Evolutionary conservation across 140 eudicot genomes (phyloP).

Genomic region (Oenanthe javanica): DNA sequence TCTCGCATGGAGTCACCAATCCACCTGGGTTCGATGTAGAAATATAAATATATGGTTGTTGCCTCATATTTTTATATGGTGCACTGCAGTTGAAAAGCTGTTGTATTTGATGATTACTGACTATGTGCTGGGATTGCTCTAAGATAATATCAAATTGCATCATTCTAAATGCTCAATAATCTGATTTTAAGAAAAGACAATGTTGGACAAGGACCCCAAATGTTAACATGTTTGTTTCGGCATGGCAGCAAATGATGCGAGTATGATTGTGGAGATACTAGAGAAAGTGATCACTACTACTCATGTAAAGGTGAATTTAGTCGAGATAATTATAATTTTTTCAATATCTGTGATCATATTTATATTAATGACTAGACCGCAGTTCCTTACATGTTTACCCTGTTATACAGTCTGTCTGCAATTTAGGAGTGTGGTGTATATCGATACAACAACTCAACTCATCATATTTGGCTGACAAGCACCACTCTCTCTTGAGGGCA

Average conservation of each 20-base stretch:
- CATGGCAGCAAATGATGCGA: slow-evolving; percentile 49
- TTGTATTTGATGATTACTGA: neutral
- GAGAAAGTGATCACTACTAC: slow-evolving; percentile 52
- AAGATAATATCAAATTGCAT: neutral
- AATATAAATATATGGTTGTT: neutral
- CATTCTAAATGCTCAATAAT: neutral
- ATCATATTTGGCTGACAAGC: slow-evolving; percentile 36
- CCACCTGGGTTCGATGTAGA: neutral
- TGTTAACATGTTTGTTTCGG: slow-evolving; percentile 2
- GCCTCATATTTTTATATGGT: neutral
- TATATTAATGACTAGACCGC: neutral
- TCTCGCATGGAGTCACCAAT: neutral
- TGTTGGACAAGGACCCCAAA: neutral
- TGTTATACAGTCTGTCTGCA: slow-evolving; percentile 67
- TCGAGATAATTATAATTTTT: neutral
- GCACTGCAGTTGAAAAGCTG: neutral
- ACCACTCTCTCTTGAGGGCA: slow-evolving; percentile 51
- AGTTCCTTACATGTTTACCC: neutral
- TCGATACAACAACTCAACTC: slow-evolving; percentile 70
- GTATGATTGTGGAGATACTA: slow-evolving; percentile 40
- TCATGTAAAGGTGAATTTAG: slow-evolving; percentile 44
- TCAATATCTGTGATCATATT: neutral
- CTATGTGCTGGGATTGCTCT: neutral
- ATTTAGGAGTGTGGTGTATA: slow-evolving; percentile 89
- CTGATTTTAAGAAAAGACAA: neutral